Evolutionary conservation across 106 monocot species (phyloP).

Genomic region (Dendrobium catenatum): DNA sequence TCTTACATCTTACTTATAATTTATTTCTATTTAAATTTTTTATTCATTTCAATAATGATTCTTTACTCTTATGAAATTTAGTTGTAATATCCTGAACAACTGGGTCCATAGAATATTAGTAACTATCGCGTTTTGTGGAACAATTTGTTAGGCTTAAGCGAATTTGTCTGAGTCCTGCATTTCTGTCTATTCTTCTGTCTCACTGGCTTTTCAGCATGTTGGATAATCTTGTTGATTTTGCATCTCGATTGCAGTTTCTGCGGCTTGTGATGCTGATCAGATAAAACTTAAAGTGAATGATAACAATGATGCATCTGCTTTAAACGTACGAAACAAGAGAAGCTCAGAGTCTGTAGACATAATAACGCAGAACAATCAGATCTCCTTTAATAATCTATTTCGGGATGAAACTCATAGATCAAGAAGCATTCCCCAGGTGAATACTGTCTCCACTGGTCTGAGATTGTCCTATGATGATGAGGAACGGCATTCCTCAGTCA

Average conservation of each 20-base stretch:
- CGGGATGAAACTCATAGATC: conserved; percentile 26
- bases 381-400: conserved; percentile 41
- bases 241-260: conserved; percentile 34
- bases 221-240: conserved; percentile 3
- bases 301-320: conserved; percentile 24
- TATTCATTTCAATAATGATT: no score
- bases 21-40: no score
- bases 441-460: conserved; percentile 63
- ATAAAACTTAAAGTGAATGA: conserved; percentile 7
- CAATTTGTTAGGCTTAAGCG: no score
- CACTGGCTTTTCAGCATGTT: not conserved
- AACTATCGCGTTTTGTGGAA: no score
- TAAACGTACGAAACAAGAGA: conserved; percentile 34
- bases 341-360: conserved; percentile 33
- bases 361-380: conserved; percentile 42
- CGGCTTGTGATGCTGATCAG: conserved; percentile 24
- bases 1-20: no score
- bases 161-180: not conserved
- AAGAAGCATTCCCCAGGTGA: conserved; percentile 28
- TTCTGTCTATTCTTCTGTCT: not conserved
- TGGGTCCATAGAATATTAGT: no score
- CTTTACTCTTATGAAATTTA: no score
- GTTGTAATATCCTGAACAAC: no score
- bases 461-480: conserved; percentile 64
- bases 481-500: conserved; percentile 54